Conservation (phyloP, 495 filamentous ascomycete species). For the Hypoxylon intermedium region DNA sequence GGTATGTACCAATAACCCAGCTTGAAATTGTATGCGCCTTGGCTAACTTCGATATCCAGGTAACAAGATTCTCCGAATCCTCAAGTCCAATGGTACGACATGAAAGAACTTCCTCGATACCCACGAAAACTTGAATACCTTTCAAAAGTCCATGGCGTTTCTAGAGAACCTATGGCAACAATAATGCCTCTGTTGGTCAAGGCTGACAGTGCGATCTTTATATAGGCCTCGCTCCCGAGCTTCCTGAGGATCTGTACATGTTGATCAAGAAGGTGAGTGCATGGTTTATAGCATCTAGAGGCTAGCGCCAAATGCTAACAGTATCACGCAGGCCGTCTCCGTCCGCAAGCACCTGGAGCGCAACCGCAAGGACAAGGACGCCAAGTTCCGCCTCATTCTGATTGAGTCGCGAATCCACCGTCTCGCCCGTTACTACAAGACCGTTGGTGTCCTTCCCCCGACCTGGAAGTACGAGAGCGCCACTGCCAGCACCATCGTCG, state of each 20-base stretch:
- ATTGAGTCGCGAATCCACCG: constrained; percentile 99
- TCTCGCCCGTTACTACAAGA: constrained; percentile 95
- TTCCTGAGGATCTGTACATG: constrained; percentile 92
- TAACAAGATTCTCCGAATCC: constrained; percentile 99
- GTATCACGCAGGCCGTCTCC: constrained; percentile 78
- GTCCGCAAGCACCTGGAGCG: constrained; percentile 99
- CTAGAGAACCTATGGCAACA: constrained; percentile 28
- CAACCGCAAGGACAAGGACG: constrained; percentile 99
- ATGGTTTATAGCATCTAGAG: not conserved
- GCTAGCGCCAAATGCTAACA: constrained; percentile 13
- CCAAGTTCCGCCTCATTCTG: constrained; percentile 99
- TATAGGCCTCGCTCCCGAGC: constrained; percentile 94
- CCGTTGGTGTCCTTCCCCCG: constrained; percentile 95
- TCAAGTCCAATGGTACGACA: constrained; percentile 84
- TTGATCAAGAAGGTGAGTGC: constrained; percentile 97
- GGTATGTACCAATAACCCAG: constrained; percentile 64
- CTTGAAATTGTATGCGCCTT: not conserved
- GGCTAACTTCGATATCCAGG: constrained; percentile 50
- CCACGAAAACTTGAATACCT: constrained; percentile 24
- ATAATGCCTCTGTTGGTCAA: constrained; percentile 90
- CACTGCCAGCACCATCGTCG: constrained; percentile 69
- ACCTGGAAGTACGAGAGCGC: constrained; percentile 95
- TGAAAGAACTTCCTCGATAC: constrained; percentile 28
- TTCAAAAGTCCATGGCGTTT: constrained; percentile 27
- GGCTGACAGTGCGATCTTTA: constrained; percentile 92